Conservation (phyloP, 176 grass and related monocot genomes). For the Cymbopogon citratus region DNA sequence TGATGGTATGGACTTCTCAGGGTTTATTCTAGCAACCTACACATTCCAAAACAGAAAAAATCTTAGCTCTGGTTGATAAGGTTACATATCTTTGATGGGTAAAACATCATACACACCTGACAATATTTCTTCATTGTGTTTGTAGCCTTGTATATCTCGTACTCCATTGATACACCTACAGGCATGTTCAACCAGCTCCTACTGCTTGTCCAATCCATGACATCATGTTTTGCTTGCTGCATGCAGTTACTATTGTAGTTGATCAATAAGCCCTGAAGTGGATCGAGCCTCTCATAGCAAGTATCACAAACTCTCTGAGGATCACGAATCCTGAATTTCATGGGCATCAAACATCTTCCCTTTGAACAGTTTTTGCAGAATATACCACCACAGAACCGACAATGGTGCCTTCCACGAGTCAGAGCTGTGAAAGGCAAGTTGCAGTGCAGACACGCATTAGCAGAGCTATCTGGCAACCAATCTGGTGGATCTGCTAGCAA, state of each 20-base stretch:
- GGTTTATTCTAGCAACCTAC: conserved; percentile 86
- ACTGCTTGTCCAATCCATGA: conserved; percentile 89
- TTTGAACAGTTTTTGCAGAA: conserved; percentile 83
- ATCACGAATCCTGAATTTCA: conserved; percentile 67
- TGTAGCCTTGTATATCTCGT: conserved; percentile 92
- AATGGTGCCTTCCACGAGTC: conserved; percentile 83
- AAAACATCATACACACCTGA: conserved; percentile 43
- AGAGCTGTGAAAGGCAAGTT: conserved; percentile 60
- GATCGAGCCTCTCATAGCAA: conserved; percentile 82
- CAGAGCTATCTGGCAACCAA: conserved; percentile 82
- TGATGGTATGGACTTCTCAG: conserved; percentile 83
- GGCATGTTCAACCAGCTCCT: conserved; percentile 88
- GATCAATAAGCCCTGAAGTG: conserved; percentile 76
- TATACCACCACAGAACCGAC: conserved; percentile 85
- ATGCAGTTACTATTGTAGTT: conserved; percentile 80
- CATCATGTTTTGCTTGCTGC: conserved; percentile 85
- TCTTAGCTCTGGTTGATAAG: conserved; percentile 12
- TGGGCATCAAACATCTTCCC: conserved; percentile 76
- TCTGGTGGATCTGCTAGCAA: conserved; percentile 72
- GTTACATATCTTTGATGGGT: not conserved
- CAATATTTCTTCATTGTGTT: conserved; percentile 73
- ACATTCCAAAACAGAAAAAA: conserved; percentile 29
- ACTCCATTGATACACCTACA: conserved; percentile 81
- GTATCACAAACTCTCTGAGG: conserved; percentile 87
- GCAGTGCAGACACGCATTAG: conserved; percentile 65